Percentiles rank a stretch among this genome's conserved stretches.
These are phyloP conservation scores for Pythium myriotylum DNA, from an alignment of 352 stramenopile genomes.

Conservation along the genomic window DNA sequence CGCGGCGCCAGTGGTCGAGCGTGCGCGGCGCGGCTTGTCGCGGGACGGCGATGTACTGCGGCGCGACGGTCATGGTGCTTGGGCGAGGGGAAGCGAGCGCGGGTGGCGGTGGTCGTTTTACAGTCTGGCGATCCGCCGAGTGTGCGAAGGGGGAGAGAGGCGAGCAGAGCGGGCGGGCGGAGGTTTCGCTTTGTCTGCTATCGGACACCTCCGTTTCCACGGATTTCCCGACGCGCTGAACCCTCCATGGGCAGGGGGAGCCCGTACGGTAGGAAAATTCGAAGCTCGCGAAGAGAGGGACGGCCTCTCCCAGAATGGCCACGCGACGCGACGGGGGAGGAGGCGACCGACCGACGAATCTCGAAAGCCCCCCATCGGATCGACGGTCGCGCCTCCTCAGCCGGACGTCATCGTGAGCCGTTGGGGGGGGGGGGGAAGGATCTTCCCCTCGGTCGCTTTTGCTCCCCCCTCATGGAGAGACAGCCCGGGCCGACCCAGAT, in stretches of 20 bases:
- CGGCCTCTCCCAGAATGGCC: too few relatives aligned
- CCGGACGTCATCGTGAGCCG: too few relatives aligned
- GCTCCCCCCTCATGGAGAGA: background rate
- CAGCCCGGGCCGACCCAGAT: background rate
- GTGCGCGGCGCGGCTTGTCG: conserved; percentile 9
- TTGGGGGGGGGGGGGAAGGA: too few relatives aligned
- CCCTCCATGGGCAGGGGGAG: conserved; percentile 2
- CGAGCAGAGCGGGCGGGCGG: background rate
- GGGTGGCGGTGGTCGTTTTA: too few relatives aligned
- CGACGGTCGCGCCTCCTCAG: too few relatives aligned
- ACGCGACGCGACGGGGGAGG: too few relatives aligned
- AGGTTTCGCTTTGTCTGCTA: conserved; percentile 7
- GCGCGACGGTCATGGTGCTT: conserved; percentile 17
- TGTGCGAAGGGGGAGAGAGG: background rate
- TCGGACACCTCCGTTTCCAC: conserved; percentile 15
- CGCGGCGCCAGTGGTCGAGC: conserved; percentile 21
- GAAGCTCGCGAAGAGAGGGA: conserved; percentile 18
- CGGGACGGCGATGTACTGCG: background rate
- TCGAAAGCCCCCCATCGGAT: background rate
- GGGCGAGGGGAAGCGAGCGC: too few relatives aligned
- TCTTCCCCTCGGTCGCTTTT: too few relatives aligned
- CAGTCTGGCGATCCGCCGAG: background rate
- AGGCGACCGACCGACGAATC: too few relatives aligned
- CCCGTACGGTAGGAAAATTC: conserved; percentile 23
- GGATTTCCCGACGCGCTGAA: conserved; percentile 21